A percentile compares a stretch with the other conserved stretches of the same genome.
Evolutionary conservation across 768 basidiomycete species (phyloP).

Genomic region (Mycena filopes): DNA sequence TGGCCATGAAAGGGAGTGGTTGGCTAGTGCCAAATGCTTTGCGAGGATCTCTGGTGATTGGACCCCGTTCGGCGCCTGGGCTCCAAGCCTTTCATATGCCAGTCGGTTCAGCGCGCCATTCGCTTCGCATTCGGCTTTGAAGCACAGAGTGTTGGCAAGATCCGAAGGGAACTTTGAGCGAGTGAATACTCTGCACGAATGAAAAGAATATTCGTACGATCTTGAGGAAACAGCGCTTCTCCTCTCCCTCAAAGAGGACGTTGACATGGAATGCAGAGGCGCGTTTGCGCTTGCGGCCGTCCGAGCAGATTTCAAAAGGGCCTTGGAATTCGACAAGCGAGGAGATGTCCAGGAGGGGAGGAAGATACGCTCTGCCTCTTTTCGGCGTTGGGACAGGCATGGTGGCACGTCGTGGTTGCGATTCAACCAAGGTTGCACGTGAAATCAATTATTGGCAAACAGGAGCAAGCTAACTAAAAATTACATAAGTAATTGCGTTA

Average conservation of each 20-base stretch:
- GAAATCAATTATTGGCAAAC: background rate
- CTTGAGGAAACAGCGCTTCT: conserved; percentile 14
- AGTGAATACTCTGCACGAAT: too few species aligned
- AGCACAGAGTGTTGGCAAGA: background rate
- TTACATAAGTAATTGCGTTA: background rate
- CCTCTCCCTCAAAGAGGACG: conserved; percentile 14
- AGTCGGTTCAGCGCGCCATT: conserved; percentile 13
- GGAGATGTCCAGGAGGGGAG: conserved; percentile 9
- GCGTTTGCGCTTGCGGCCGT: conserved; percentile 16
- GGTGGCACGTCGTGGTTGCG: background rate
- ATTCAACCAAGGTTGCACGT: background rate
- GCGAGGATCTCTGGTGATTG: conserved; percentile 3
- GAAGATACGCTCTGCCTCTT: background rate
- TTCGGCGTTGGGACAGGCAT: background rate
- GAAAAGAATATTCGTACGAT: too few species aligned
- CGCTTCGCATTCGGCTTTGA: conserved; percentile 15
- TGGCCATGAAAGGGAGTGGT: conserved; percentile 2
- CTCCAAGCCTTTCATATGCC: background rate
- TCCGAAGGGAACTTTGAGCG: too few species aligned
- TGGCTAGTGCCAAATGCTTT: conserved; percentile 6
- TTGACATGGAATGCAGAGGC: conserved; percentile 20
- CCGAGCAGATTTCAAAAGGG: background rate
- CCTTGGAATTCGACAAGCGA: background rate
- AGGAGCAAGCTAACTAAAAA: background rate
- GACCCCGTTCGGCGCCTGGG: background rate